Base-by-base conservation (phyloP, 306 rosid species). In the Glycine tomentella region DNA sequence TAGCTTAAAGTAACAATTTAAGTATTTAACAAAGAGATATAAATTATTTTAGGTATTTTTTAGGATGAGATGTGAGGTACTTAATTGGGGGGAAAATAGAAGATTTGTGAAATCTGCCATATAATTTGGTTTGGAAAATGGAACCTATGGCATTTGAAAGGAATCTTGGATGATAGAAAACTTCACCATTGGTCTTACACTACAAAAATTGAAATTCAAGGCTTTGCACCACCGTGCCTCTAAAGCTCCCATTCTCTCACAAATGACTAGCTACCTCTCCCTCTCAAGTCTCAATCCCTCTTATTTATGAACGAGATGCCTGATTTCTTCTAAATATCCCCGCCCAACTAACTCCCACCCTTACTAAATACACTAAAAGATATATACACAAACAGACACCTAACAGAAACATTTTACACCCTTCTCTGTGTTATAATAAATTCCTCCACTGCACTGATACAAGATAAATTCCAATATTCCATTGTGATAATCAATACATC, bases 271-370 rank as follows among this genome's bases (percentile, higher is more conserved):
- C 34, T 45, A 46, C 56, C 73, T 45, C 15, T 16, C 72, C 50
- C 5, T 63, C 50, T 65, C 20, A 20, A 20, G 20, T 20, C 20
- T 20, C 38, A 16, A 16, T n/a, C n/a, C 53, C n/a, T 67, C n/a
- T 15, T 68, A 2, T 68, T 8, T 45, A 17, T 16, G 3, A 33
- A 55, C 9, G 3, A 69, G 16, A 17, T 68, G 9, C 52, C 9
- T 69, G 36, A 46, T 69, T 69, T 45, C 74, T 69, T 46, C 16
- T 69, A 17, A 42, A 9, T 68, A 68, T 68, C 53, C 14, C 7
- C n/a, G 40, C 12, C 74, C 31, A 25, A 25, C 31, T 9, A 69
- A 69, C 17, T 40, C 25, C 8, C 45, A 11, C 49, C n/a, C 8
- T 31, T 33, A 15, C 14, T 66, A 66, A 42, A 8, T 1, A 1